Percentiles rank a stretch among this genome's conserved stretches.
phyloP scores from a whole-genome alignment of 345 rosid species.

The Orychophragmus violaceus region DNA sequence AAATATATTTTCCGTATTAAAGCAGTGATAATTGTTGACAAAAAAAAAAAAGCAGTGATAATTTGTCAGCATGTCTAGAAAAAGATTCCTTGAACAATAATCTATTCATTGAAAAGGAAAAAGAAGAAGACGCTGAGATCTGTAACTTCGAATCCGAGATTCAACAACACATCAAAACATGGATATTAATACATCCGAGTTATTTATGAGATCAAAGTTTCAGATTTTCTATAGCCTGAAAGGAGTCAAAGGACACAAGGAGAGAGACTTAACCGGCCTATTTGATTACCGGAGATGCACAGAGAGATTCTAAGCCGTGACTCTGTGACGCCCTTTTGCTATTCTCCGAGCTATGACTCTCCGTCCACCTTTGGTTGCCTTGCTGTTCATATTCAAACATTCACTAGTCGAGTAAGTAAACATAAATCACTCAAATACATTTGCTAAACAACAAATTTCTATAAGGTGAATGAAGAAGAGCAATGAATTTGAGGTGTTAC shows the following conservation, averaged over 20 bases:
- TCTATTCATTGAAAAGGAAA: not conserved
- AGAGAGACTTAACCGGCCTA: not conserved
- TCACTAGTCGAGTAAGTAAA: slow-evolving; percentile 7
- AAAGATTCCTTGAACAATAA: not conserved
- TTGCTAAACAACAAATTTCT: not conserved
- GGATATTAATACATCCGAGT: not conserved
- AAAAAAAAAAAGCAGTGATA: not conserved
- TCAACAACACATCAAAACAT: slow-evolving; percentile 17
- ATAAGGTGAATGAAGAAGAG: not conserved
- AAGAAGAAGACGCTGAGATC: not conserved
- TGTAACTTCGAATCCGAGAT: not conserved
- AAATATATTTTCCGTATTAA: not conserved
- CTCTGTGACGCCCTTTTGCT: slow-evolving; percentile 90
- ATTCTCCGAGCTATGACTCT: slow-evolving; percentile 94
- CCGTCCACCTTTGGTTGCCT: slow-evolving; percentile 95
- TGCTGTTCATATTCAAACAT: slow-evolving; percentile 48
- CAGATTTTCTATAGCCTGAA: not conserved
- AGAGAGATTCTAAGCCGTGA: slow-evolving; percentile 53
- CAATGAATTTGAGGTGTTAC: not conserved
- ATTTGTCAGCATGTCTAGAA: not conserved
- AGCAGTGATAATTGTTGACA: not conserved
- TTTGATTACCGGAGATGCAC: not conserved
- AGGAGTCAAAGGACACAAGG: not conserved
- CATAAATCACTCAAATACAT: slow-evolving; percentile 3
- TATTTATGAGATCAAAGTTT: slow-evolving; percentile 12